Evolutionary conservation across 2,329 filamentous ascomycete genomes (phyloP).

Genomic region (Cercospora zeae-maydis): DNA sequence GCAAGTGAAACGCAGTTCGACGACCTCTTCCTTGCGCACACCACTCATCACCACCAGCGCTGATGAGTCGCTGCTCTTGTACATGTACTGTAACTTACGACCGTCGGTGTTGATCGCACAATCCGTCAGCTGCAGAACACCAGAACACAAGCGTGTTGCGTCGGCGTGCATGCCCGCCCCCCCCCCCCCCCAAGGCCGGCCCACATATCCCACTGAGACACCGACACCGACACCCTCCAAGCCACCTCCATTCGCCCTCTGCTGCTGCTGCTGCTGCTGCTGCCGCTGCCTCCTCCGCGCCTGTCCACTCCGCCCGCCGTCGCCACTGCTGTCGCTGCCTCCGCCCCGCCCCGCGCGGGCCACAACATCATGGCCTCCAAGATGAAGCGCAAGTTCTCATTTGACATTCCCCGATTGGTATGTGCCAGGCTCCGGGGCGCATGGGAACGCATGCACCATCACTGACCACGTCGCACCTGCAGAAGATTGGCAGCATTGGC

Average conservation of each 20-base stretch:
- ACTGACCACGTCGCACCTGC: slow-evolving; percentile 4
- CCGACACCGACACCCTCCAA: slow-evolving; percentile 6
- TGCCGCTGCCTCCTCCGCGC: neutral
- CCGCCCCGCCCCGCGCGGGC: neutral
- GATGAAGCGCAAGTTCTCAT: slow-evolving; percentile 47
- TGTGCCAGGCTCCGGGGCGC: slow-evolving; percentile 18
- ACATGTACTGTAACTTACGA: too few relatives aligned
- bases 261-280: too few relatives aligned
- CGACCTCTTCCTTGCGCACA: neutral
- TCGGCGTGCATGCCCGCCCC: neutral
- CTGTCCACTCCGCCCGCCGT: neutral
- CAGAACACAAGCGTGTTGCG: neutral
- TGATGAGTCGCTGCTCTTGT: neutral
- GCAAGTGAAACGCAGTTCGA: neutral
- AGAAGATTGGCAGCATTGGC: slow-evolving; percentile 12
- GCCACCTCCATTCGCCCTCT: slow-evolving; percentile 8
- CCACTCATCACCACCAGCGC: neutral
- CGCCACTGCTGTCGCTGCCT: neutral
- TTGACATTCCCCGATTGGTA: slow-evolving; percentile 42
- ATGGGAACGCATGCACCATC: neutral
- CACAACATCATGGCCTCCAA: slow-evolving; percentile 9
- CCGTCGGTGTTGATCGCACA: too few relatives aligned
- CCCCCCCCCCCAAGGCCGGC: too few relatives aligned
- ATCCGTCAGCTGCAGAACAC: neutral
- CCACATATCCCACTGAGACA: slow-evolving; percentile 11